Conservation (phyloP, 306 rosid species). For the Vigna trinervia region DNA sequence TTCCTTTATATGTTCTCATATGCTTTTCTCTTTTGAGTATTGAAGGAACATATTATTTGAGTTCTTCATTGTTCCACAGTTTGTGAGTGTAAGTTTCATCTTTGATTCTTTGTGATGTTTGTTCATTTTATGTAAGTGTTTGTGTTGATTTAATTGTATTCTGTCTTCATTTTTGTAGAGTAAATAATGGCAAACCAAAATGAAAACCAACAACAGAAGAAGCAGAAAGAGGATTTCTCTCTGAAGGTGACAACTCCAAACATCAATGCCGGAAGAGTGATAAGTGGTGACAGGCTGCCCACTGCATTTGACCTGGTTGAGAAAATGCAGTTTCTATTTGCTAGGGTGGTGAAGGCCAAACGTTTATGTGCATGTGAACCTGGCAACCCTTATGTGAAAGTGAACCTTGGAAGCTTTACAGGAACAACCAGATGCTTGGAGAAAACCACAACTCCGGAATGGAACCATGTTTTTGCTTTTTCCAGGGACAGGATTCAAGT, state of each 20-base stretch:
- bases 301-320: constrained; percentile 42
- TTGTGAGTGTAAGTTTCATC: background rate
- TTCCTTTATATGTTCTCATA: background rate
- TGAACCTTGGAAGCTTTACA: constrained; percentile 34
- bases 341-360: constrained; percentile 30
- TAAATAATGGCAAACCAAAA: constrained; percentile 24
- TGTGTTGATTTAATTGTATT: background rate
- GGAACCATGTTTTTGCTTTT: constrained; percentile 48
- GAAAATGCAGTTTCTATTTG: constrained; percentile 42
- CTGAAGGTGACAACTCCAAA: constrained; percentile 43
- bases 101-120: background rate
- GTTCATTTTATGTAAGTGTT: background rate
- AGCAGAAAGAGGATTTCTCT: constrained; percentile 37
- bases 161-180: constrained; percentile 3
- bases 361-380: constrained; percentile 16
- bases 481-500: constrained; percentile 39
- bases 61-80: background rate
- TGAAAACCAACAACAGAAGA: constrained; percentile 2
- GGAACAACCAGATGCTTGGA: constrained; percentile 33
- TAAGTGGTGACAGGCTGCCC: constrained; percentile 45
- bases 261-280: constrained; percentile 43
- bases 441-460: constrained; percentile 29
- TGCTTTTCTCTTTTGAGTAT: background rate
- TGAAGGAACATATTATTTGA: background rate
- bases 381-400: constrained; percentile 40